Conservation (phyloP, 148 eudicot genomes). For the Camellia lanceoleosa region DNA sequence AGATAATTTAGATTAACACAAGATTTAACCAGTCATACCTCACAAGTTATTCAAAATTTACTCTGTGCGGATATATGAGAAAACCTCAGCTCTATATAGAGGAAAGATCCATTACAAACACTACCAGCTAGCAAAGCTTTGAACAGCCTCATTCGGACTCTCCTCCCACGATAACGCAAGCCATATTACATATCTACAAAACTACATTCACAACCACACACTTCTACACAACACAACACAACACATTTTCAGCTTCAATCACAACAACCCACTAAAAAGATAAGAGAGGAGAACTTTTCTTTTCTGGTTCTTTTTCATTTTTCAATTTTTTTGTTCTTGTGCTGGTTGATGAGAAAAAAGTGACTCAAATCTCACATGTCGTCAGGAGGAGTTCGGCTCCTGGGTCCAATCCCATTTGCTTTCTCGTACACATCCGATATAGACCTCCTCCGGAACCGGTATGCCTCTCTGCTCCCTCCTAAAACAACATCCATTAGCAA, state of each 20-base stretch:
- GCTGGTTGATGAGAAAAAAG: neutral
- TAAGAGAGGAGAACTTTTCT: neutral
- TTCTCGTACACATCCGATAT: conserved; percentile 42
- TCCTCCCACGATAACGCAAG: neutral
- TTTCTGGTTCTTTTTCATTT: too few species aligned
- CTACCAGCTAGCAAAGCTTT: neutral
- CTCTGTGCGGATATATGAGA: neutral
- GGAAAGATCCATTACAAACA: conserved; percentile 2
- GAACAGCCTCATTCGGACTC: neutral
- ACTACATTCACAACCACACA: too few species aligned
- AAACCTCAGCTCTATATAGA: too few species aligned
- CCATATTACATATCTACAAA: neutral
- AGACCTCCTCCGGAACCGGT: conserved; percentile 44
- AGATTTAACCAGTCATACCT: too few species aligned
- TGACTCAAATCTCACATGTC: conserved; percentile 37
- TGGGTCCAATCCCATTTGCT: conserved; percentile 42
- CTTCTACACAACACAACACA: too few species aligned
- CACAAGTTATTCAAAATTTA: too few species aligned
- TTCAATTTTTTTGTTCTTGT: too few species aligned
- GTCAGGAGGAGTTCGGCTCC: conserved; percentile 56
- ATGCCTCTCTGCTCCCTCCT: conserved; percentile 36
- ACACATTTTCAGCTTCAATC: too few species aligned
- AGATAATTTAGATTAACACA: too few species aligned
- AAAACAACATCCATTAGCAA: neutral
- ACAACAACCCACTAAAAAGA: too few species aligned